Percentiles rank a stretch among this genome's conserved stretches.
phyloP scores from a whole-genome alignment of 257 asterid genomes.

The Eustoma russellianum region DNA sequence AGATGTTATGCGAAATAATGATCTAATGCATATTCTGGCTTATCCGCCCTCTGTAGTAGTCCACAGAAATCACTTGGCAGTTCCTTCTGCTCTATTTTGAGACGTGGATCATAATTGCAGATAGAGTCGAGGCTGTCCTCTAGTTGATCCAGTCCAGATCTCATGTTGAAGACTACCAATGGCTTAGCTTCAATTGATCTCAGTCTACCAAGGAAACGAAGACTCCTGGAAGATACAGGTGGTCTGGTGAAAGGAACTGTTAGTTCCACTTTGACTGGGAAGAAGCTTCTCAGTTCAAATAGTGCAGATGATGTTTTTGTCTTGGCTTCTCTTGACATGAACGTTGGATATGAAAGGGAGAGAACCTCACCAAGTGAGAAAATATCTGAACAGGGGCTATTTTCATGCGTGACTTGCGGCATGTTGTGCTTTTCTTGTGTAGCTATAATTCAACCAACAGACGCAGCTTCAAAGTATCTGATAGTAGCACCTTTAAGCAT shows the following conservation, averaged over 20 bases:
- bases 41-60: conserved; percentile 69
- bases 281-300: conserved; percentile 18
- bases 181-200: conserved; percentile 21
- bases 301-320: conserved; percentile 15
- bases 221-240: conserved; percentile 26
- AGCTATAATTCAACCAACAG: conserved; percentile 79
- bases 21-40: conserved; percentile 60
- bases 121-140: conserved; percentile 42
- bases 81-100: conserved; percentile 22
- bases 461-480: conserved; percentile 53
- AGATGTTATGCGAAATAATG: conserved; percentile 68
- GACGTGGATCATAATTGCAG: conserved; percentile 32
- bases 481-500: conserved; percentile 34
- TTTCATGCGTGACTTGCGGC: conserved; percentile 98
- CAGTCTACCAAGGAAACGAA: conserved; percentile 25
- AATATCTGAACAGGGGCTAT: conserved; percentile 56
- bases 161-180: conserved; percentile 32
- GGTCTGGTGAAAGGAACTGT: conserved; percentile 19
- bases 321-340: conserved; percentile 23
- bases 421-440: conserved; percentile 86
- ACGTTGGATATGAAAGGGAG: conserved; percentile 23
- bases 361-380: conserved; percentile 42
- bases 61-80: conserved; percentile 43
- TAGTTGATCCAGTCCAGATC: conserved; percentile 40
- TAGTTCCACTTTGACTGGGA: conserved; percentile 28